phyloP scores from a whole-genome alignment of 495 filamentous ascomycete genomes.

The Daldinia grandis region DNA sequence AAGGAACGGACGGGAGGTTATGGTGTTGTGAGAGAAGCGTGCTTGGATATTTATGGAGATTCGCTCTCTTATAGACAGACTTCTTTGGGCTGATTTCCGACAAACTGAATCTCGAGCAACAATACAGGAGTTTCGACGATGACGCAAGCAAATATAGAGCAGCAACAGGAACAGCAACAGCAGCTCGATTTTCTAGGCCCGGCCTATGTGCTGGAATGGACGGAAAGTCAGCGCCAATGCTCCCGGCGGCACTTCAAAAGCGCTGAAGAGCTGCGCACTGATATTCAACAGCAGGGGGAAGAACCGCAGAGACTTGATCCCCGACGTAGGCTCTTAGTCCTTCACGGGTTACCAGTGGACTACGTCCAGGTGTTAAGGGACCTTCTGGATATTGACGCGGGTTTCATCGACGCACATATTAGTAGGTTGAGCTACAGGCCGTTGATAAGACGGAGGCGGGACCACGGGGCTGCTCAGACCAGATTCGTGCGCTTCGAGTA shows the following conservation, averaged over 20 bases:
- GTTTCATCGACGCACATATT: conserved; percentile 48
- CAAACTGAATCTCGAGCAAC: background rate
- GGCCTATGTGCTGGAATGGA: conserved; percentile 37
- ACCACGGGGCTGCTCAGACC: background rate
- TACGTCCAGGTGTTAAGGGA: conserved; percentile 31
- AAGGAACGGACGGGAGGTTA: background rate
- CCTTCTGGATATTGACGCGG: conserved; percentile 37
- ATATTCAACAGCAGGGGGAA: background rate
- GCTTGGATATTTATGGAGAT: background rate
- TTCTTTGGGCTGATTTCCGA: background rate
- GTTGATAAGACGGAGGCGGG: background rate
- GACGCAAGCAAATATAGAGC: background rate
- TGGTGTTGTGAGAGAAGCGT: background rate
- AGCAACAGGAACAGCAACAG: background rate
- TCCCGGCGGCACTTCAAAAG: conserved; percentile 15
- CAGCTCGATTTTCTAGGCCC: conserved; percentile 8
- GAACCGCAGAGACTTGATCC: background rate
- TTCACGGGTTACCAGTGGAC: conserved; percentile 41
- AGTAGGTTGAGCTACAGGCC: conserved; percentile 42
- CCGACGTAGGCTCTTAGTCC: conserved; percentile 38
- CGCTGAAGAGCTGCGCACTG: conserved; percentile 28
- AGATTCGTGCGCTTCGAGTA: conserved; percentile 47
- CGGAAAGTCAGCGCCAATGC: background rate
- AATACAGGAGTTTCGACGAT: background rate
- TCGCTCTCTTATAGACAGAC: background rate